Percentiles rank a stretch among this genome's conserved stretches.
phyloP scores from a whole-genome alignment of 352 stramenopile species.

The Globisporangium mamillatum region DNA sequence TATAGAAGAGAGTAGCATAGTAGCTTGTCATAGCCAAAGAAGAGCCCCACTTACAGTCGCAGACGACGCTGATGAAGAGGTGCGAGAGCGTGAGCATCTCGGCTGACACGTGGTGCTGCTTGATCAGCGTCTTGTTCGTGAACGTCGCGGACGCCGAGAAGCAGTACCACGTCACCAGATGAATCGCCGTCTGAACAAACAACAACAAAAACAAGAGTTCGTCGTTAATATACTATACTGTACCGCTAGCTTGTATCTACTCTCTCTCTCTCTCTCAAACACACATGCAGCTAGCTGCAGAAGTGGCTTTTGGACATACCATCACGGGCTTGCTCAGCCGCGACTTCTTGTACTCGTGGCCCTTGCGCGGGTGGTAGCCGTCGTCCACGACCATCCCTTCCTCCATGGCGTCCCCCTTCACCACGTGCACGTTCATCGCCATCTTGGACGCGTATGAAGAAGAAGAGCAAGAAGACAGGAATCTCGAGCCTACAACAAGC shows the following conservation, averaged over 20 bases:
- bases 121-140: conserved; percentile 86
- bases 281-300: neutral
- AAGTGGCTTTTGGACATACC: neutral
- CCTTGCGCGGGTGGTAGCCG: conserved; percentile 17
- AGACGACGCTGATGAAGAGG: conserved; percentile 74
- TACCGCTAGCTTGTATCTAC: neutral
- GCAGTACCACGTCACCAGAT: conserved; percentile 72
- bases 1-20: neutral
- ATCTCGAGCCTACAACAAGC: too few relatives aligned
- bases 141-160: conserved; percentile 82
- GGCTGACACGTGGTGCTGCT: conserved; percentile 81
- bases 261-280: neutral
- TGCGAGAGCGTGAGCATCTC: conserved; percentile 87
- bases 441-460: conserved; percentile 4
- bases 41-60: conserved; percentile 50
- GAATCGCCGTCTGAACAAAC: conserved; percentile 29
- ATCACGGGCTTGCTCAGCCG: conserved; percentile 17
- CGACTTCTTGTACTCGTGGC: conserved; percentile 12
- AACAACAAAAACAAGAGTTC: neutral
- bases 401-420: neutral
- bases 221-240: neutral
- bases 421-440: conserved; percentile 11
- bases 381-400: conserved; percentile 1
- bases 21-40: neutral
- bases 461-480: conserved; percentile 1